phyloP scores from a whole-genome alignment of 2,329 filamentous ascomycete genomes.

The Colletotrichum acutatum region DNA sequence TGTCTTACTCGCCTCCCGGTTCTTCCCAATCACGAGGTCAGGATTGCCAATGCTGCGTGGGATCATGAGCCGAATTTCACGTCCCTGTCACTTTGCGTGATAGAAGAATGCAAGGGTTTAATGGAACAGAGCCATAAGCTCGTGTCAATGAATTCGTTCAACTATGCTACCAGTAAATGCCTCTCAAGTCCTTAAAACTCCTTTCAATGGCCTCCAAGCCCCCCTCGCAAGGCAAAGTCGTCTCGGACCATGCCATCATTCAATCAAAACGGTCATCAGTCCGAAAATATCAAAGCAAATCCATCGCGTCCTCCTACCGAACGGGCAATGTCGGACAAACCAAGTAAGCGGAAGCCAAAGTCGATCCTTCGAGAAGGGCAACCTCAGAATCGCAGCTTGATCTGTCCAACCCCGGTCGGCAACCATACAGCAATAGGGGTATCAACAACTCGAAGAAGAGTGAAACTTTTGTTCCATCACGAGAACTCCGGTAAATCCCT shows the following conservation, averaged over 20 bases:
- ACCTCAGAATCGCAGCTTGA: background rate
- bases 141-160: conserved; percentile 18
- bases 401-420: background rate
- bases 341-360: background rate
- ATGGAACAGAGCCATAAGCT: background rate
- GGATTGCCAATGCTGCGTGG: conserved; percentile 11
- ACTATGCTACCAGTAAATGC: conserved; percentile 13
- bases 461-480: conserved; percentile 36
- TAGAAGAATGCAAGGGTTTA: background rate
- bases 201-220: conserved; percentile 25
- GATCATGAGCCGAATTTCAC: background rate
- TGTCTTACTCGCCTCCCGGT: background rate
- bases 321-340: background rate
- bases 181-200: conserved; percentile 7
- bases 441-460: conserved; percentile 37
- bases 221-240: conserved; percentile 18
- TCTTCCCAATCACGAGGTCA: conserved; percentile 21
- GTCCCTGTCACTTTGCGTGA: background rate
- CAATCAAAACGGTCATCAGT: conserved; percentile 15
- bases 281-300: conserved; percentile 27
- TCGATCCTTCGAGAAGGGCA: background rate
- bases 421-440: conserved; percentile 35
- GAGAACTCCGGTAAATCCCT: conserved; percentile 32
- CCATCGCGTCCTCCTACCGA: conserved; percentile 17
- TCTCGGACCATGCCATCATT: background rate